Evolutionary conservation across 177 flowering plant species (phyloP), one percentile per base, ranked within the genome.

Genomic region (Vitis hybrid): DNA sequence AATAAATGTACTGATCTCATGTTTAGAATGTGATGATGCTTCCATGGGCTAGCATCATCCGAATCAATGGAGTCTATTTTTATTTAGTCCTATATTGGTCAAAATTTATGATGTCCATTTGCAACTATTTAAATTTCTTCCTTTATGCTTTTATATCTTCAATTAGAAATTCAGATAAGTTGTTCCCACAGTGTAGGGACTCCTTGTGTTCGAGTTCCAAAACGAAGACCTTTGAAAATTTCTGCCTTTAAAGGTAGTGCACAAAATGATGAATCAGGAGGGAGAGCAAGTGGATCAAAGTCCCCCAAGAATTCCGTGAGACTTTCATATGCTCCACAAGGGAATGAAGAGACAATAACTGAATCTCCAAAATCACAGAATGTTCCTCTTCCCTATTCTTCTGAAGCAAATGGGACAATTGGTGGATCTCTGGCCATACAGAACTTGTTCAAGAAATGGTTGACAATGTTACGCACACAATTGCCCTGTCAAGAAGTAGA

Each of bases 381-480:
- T 68, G 81, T 65, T 51, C 77, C 86, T 15, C 62, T 83, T 70
- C 70, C 90, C 19, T 83, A 62, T 71, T 49, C 84, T 59, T 74
- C 88, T 63, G 77, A 79, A 71, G 75, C 66, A 47, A 75, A 79
- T 68, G 81, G 80, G 57, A 76, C 75, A 2, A 66, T 79, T 64
- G 78, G 71, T 17, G 77, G 87, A 64, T 88, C 90, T 44, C 72
- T 79, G 47, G 86, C 87, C 51, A 85, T 88, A 73, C 84, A 79
- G 28, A 81, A 80, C 66, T 56, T 92, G 61, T 91, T 92, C 65
- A 83, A 78, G 78, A 87, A 82, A 81, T 89, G 93, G 95, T 75
- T 91, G 80, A 84, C 77, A 66, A 76, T 85, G 73, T 76, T 91
- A 81, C 81, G 73, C 64, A 84, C 90, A 13, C 82, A 76, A 66